Conservation (phyloP, 2,329 filamentous ascomycete genomes). For the Diaporthe eres region DNA sequence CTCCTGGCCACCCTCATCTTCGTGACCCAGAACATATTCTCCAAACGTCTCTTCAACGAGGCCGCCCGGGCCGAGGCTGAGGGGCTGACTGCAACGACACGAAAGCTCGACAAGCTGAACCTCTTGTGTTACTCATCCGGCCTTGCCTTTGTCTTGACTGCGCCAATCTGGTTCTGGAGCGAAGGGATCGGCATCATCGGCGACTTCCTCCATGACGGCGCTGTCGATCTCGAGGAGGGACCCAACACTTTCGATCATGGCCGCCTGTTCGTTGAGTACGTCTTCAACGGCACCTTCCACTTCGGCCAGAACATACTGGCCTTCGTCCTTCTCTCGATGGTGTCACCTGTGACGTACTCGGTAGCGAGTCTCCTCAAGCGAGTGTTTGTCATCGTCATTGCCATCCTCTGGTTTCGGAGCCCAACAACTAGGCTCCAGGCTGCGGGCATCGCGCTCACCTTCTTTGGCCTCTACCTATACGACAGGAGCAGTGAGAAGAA, state of each 20-base stretch:
- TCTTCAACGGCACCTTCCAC: constrained; percentile 98
- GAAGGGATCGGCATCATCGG: constrained; percentile 85
- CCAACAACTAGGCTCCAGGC: constrained; percentile 87
- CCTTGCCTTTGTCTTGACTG: constrained; percentile 88
- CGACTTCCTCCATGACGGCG: constrained; percentile 87
- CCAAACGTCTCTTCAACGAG: constrained; percentile 97
- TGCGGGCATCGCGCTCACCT: constrained; percentile 88
- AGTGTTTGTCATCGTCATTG: constrained; percentile 95
- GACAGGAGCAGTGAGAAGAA: constrained; percentile 91
- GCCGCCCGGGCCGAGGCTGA: constrained; percentile 88
- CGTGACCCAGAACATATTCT: constrained; percentile 98
- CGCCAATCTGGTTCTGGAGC: constrained; percentile 93
- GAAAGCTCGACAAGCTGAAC: constrained; percentile 96
- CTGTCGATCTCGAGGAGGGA: constrained; percentile 71
- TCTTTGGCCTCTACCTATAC: constrained; percentile 93
- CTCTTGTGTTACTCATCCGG: constrained; percentile 97
- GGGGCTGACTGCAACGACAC: constrained; percentile 70
- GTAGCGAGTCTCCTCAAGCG: constrained; percentile 97
- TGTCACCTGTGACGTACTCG: constrained; percentile 96
- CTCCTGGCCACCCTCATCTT: constrained; percentile 94
- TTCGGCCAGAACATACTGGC: constrained; percentile 97
- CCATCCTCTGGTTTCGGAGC: constrained; percentile 96
- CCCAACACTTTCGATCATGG: constrained; percentile 83
- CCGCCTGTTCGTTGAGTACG: constrained; percentile 83
- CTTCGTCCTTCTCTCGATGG: constrained; percentile 91